Evolutionary conservation across 257 asterid genomes (phyloP), one percentile per base, ranked within the genome.

Genomic region (Fraxinus pennsylvanica): DNA sequence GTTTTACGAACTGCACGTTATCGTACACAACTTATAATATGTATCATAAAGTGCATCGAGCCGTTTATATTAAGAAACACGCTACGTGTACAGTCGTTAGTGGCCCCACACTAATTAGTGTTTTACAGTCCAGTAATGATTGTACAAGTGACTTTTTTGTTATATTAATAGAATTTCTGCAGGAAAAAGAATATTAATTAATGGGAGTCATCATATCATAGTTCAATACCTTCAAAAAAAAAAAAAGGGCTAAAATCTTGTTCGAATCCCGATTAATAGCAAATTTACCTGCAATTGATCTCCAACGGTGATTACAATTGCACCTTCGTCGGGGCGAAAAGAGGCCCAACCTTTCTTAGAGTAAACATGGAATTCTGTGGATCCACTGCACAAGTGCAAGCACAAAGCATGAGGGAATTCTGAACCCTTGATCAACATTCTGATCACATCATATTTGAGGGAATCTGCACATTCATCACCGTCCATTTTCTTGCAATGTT

Each of bases 271-370:
- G 9, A 54, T 59, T 63, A 22, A 63, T 27, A 10, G 27, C 36
- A 27, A 68, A 70, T 5, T 66, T 89, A 94, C 98, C 97, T 94
- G 94, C 5, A 94, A 76, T 50, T 76, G 75, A 72, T 94, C 98
- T 52, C 98, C 97, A 43, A 88, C 1, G 3, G 97, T 90, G 87
- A 91, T 65, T 9, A 94, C 79, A 15, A 94, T 72, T 9, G 96
- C 83, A 22, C 81, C 81, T 61, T 82, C 43, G 39, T 19, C 45
- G 10, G 98, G 96, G 29, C 73, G 81, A 75, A 92, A 92, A 52
- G 98, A 91, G 14, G 85, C 74, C 97, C 98, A 94, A 61, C 93
- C 97, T 87, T 87, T 94, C 94, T 89, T 94, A 80, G 97, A 91
- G 78, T 94, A 94, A 70, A 91, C 90, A 83, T 94, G 96, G 69